Percentiles rank a stretch among this genome's conserved stretches.
phyloP scores from a whole-genome alignment of 2,329 filamentous ascomycete species.

The Lecanicillium sp. region DNA sequence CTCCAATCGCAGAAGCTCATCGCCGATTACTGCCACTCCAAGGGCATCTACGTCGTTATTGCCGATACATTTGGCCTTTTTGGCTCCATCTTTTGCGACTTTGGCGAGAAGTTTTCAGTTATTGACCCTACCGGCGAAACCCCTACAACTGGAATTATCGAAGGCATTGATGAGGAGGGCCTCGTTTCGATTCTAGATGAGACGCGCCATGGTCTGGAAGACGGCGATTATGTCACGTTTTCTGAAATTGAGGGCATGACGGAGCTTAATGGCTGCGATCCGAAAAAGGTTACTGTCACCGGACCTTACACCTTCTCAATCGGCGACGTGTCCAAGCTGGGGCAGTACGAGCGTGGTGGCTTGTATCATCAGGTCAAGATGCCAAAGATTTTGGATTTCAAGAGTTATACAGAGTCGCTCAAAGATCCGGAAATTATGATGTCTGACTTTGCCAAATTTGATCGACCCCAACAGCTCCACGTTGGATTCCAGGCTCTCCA shows the following conservation, averaged over 20 bases:
- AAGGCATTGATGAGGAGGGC: constrained; percentile 81
- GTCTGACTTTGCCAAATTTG: constrained; percentile 96
- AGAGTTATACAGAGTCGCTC: constrained; percentile 67
- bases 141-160: constrained; percentile 78
- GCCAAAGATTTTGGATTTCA: constrained; percentile 89
- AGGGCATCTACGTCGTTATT: constrained; percentile 83
- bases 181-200: constrained; percentile 90
- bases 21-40: constrained; percentile 87
- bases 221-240: constrained; percentile 95
- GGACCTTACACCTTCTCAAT: constrained; percentile 97
- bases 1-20: constrained; percentile 75
- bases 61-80: constrained; percentile 91
- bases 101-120: constrained; percentile 87
- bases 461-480: constrained; percentile 86
- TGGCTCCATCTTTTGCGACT: constrained; percentile 93
- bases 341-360: constrained; percentile 80
- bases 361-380: constrained; percentile 97
- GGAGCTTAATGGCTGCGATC: constrained; percentile 70
- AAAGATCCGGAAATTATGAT: constrained; percentile 84
- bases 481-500: constrained; percentile 89
- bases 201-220: constrained; percentile 87
- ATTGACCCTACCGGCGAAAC: constrained; percentile 88
- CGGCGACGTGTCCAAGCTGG: constrained; percentile 80
- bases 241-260: constrained; percentile 92
- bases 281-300: constrained; percentile 87